A percentile compares a stretch with the other conserved stretches of the same genome.
Evolutionary conservation across 2,329 filamentous ascomycete species (phyloP).

Genomic region (Bipolaris bicolor): DNA sequence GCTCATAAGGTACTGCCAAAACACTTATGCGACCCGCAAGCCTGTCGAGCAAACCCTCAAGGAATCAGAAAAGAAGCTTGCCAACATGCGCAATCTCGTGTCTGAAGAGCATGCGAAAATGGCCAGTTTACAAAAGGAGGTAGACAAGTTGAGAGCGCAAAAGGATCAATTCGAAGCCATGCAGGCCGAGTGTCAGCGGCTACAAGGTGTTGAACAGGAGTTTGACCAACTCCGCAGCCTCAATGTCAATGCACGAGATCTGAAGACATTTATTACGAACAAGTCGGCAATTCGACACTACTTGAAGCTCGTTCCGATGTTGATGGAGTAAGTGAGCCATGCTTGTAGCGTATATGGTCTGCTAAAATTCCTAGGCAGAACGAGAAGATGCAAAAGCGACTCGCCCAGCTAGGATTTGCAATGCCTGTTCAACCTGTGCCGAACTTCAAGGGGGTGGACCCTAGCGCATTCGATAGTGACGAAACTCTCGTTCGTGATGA

Average conservation of each 20-base stretch:
- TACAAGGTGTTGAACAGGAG: slow-evolving; percentile 28
- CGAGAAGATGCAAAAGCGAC: slow-evolving; percentile 35
- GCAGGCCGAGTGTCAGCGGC: slow-evolving; percentile 22
- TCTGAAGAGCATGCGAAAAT: slow-evolving; percentile 44
- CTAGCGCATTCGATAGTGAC: slow-evolving; percentile 18
- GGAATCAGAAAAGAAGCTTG: slow-evolving; percentile 34
- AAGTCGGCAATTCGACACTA: slow-evolving; percentile 37
- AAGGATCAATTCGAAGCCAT: slow-evolving; percentile 17
- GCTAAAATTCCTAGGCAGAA: slow-evolving; percentile 38
- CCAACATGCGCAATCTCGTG: slow-evolving; percentile 42
- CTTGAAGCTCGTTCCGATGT: slow-evolving; percentile 33
- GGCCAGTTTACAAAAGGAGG: slow-evolving; percentile 32
- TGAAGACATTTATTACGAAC: slow-evolving; percentile 28
- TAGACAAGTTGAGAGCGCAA: slow-evolving; percentile 19
- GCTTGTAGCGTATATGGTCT: neutral
- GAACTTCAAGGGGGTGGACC: slow-evolving; percentile 21
- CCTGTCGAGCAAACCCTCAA: slow-evolving; percentile 16
- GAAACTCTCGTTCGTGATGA: slow-evolving; percentile 8
- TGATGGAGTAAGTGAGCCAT: slow-evolving; percentile 32
- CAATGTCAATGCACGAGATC: slow-evolving; percentile 25
- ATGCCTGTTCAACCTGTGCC: slow-evolving; percentile 38
- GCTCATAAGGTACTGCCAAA: slow-evolving; percentile 37
- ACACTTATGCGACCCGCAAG: slow-evolving; percentile 29
- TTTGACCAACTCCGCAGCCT: slow-evolving; percentile 25
- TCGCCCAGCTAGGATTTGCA: slow-evolving; percentile 36